A percentile compares a stretch with the other conserved stretches of the same genome.
Conservation (phyloP, 1,284 basidiomycete genomes). For the Mycosarcoma maydis region DNA sequence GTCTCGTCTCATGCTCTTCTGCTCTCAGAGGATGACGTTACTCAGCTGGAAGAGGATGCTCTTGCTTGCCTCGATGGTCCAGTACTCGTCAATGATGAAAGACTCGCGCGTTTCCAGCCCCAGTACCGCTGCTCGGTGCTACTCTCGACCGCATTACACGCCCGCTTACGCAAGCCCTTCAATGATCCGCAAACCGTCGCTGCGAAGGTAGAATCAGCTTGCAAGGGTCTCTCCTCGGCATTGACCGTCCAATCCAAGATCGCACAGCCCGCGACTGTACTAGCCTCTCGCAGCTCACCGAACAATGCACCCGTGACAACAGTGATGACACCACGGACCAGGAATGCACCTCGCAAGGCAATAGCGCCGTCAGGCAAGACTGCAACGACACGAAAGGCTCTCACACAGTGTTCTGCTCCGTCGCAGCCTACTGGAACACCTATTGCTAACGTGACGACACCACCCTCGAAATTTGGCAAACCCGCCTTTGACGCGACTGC, state of each 20-base stretch:
- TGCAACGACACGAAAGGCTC: slow-evolving; percentile 14
- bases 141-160: slow-evolving; percentile 20
- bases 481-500: slow-evolving; percentile 9
- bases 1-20: slow-evolving; percentile 26
- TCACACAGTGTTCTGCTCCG: slow-evolving; percentile 20
- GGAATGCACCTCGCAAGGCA: slow-evolving; percentile 11
- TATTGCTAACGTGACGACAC: slow-evolving; percentile 10
- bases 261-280: slow-evolving; percentile 5
- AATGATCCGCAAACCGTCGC: slow-evolving; percentile 16
- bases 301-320: slow-evolving; percentile 3
- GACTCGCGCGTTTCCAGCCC: slow-evolving; percentile 16
- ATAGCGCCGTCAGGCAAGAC: slow-evolving; percentile 1
- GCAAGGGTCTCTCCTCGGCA: slow-evolving; percentile 23
- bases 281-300: slow-evolving; percentile 11
- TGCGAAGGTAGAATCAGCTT: slow-evolving; percentile 28
- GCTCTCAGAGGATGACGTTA: slow-evolving; percentile 17
- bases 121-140: slow-evolving; percentile 42
- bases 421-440: slow-evolving; percentile 21
- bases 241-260: neutral
- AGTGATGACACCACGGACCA: slow-evolving; percentile 6
- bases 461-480: slow-evolving; percentile 22
- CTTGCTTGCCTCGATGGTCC: slow-evolving; percentile 16
- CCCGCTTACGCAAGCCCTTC: slow-evolving; percentile 30
- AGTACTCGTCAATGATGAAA: slow-evolving; percentile 18
- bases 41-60: slow-evolving; percentile 16